Base-by-base conservation (phyloP, 2,329 filamentous ascomycete species). In the Aspergillus fischeri region DNA sequence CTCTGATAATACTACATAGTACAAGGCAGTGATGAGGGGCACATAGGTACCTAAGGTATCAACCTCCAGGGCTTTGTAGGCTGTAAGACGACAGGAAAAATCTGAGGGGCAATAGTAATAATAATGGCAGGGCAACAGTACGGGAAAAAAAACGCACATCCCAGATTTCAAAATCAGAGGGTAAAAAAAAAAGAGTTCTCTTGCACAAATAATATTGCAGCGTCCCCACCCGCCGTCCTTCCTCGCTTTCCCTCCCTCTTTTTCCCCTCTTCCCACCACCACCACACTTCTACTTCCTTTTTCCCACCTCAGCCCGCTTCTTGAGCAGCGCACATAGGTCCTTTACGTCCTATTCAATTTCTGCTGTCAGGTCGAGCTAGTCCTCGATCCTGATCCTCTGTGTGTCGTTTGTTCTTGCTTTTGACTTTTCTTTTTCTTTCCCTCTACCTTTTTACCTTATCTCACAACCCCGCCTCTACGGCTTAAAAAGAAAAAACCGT, bases 401-500 rank as follows among this genome's bases (percentile, higher is more conserved):
- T 72, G 70, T 73, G 69, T 71, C 58, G 59, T 69, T 69, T 69
- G 65, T 66, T 69, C 60, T 65, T 66, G 67, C 65, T 58, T 60
- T 59, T 63, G 63, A 59, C 28, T 63, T 63, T 61, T 60, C 60
- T 64, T 62, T 68, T 69, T 69, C 68, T 65, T 66, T 68, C 60
- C 64, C 66, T 68, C 62, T 65, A 59, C 59, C 59, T 63, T 63
- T 60, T 63, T 61, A 60, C 60, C 60, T 62, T 61, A 60, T 66
- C 64, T 54, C 64, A 63, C 62, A 70, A 70, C 73, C 73, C 72
- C 73, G 73, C 73, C 73, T 75, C 72, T 70, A 72, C 60, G 71
- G 73, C 71, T 57, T 62, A 17, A 56, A 67, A 60, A 62, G 60
- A 68, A 70, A 72, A 70, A 72, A 90, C 92, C 90, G 91, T 83